Percentiles rank a stretch among this genome's conserved stretches.
phyloP scores from a whole-genome alignment of 768 basidiomycete species.

The Pulveroboletus frians region DNA sequence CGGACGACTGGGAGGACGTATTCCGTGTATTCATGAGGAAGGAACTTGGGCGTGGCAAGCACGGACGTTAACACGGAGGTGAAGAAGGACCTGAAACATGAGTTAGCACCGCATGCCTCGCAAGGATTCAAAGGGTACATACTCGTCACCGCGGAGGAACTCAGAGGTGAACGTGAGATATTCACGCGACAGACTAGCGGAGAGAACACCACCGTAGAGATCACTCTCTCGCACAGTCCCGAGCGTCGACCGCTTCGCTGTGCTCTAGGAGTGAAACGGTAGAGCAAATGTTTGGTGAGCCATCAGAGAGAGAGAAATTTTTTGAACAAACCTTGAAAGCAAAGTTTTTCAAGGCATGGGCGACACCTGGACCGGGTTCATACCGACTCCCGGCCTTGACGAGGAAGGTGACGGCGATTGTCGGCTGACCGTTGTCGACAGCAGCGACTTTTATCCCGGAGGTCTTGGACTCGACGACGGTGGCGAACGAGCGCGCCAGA shows the following conservation, averaged over 20 bases:
- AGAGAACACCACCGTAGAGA: slow-evolving; percentile 88
- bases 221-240: slow-evolving; percentile 90
- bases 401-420: slow-evolving; percentile 80
- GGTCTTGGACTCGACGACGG: slow-evolving; percentile 58
- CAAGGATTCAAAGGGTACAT: slow-evolving; percentile 36
- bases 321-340: slow-evolving; percentile 88
- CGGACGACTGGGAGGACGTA: slow-evolving; percentile 66
- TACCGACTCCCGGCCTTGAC: slow-evolving; percentile 91
- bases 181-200: slow-evolving; percentile 79
- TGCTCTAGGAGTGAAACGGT: slow-evolving; percentile 52
- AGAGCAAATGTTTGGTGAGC: neutral
- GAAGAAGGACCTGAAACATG: slow-evolving; percentile 67
- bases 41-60: slow-evolving; percentile 76
- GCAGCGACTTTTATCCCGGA: slow-evolving; percentile 84
- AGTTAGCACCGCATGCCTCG: neutral
- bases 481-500: slow-evolving; percentile 71
- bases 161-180: slow-evolving; percentile 92
- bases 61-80: slow-evolving; percentile 83
- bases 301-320: neutral
- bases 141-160: slow-evolving; percentile 95
- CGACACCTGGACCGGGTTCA: slow-evolving; percentile 84
- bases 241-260: slow-evolving; percentile 78
- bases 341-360: slow-evolving; percentile 95
- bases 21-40: slow-evolving; percentile 72
- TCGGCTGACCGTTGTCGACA: slow-evolving; percentile 77